These are phyloP conservation scores for Pinus taeda DNA, from an alignment of 75 land plant genomes.

Conservation along the genomic window DNA sequence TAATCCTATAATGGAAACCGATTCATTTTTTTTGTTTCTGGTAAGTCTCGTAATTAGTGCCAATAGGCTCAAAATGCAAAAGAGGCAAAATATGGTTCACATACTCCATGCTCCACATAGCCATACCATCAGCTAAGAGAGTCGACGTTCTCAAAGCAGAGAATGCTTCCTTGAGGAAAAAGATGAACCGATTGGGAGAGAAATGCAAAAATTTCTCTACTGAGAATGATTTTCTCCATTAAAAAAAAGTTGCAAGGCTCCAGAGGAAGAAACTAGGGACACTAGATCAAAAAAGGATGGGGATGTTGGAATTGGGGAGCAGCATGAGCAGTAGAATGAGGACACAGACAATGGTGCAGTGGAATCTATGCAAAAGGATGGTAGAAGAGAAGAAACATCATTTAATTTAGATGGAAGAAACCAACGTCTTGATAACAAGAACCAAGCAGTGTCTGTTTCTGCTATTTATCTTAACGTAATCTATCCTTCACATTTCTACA, in stretches of 20 bases:
- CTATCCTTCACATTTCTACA: not conserved
- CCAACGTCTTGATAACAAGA: not conserved
- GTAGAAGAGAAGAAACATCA: not conserved
- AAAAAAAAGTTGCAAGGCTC: not conserved
- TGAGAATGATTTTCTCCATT: slow-evolving; percentile 13
- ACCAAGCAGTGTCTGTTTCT: slow-evolving; percentile 2
- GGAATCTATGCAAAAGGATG: not conserved
- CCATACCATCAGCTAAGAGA: slow-evolving; percentile 18
- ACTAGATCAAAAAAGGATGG: not conserved
- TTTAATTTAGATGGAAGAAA: slow-evolving; percentile 1
- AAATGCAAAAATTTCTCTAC: slow-evolving; percentile 14
- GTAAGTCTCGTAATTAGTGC: too few relatives aligned
- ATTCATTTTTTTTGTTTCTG: too few relatives aligned
- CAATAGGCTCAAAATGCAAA: too few relatives aligned
- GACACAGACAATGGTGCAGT: not conserved
- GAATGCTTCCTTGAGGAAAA: slow-evolving; percentile 24
- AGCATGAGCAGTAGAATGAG: not conserved
- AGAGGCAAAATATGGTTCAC: too few relatives aligned
- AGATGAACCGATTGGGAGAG: slow-evolving; percentile 16
- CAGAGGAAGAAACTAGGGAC: not conserved
- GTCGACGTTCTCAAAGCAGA: slow-evolving; percentile 32
- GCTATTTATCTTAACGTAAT: not conserved
- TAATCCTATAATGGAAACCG: too few relatives aligned
- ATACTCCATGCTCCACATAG: too few relatives aligned
- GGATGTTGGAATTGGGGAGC: not conserved